A percentile compares a stretch with the other conserved stretches of the same genome.
Conservation (phyloP, 164 flowering plant species). For the Liriodendron chinense region DNA sequence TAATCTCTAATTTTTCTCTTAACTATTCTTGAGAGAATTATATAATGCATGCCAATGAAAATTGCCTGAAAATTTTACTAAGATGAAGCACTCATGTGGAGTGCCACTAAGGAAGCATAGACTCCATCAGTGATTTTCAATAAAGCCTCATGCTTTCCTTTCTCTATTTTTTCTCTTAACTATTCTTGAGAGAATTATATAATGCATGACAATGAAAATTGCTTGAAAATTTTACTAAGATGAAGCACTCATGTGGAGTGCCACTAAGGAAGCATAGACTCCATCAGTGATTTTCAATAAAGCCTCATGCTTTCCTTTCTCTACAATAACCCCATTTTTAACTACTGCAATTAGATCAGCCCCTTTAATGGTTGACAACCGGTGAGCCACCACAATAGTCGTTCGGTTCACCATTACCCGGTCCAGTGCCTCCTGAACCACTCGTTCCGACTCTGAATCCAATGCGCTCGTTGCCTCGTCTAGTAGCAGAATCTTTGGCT, state of each 20-base stretch:
- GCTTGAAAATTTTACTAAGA: too few species aligned
- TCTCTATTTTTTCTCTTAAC: too few species aligned
- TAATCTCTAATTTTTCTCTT: background rate
- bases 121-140: slow-evolving; percentile 45
- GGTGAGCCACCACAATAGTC: slow-evolving; percentile 76
- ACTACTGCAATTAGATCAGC: slow-evolving; percentile 73
- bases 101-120: slow-evolving; percentile 68
- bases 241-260: too few species aligned
- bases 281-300: too few species aligned
- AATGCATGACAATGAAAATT: too few species aligned
- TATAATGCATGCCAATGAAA: background rate
- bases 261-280: too few species aligned
- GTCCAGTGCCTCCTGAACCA: slow-evolving; percentile 79
- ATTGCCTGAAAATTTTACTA: background rate
- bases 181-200: too few species aligned
- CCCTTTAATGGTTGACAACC: slow-evolving; percentile 64
- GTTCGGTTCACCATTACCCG: slow-evolving; percentile 68
- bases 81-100: slow-evolving; percentile 36
- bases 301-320: too few species aligned
- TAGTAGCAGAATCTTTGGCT: slow-evolving; percentile 60
- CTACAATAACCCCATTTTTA: slow-evolving; percentile 65
- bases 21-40: background rate
- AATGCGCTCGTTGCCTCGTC: slow-evolving; percentile 85
- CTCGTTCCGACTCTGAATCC: slow-evolving; percentile 71
- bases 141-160: slow-evolving; percentile 64